A percentile compares a stretch with the other conserved stretches of the same genome.
phyloP scores from a whole-genome alignment of 225 moss, liverwort and hornwort genomes.

The Asterella californica region DNA sequence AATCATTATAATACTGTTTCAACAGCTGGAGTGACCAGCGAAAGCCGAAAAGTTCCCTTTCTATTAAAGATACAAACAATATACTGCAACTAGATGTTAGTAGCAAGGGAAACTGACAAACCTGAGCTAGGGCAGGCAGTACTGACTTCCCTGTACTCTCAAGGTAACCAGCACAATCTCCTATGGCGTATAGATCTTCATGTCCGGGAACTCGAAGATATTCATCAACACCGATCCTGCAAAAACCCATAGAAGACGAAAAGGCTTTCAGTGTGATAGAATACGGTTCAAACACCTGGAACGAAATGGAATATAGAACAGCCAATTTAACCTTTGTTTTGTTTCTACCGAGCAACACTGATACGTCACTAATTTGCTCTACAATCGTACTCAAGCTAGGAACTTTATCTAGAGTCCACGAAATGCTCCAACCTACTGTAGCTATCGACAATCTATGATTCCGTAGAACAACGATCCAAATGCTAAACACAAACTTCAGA shows the following conservation, averaged over 20 bases:
- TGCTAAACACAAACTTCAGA: too few relatives aligned
- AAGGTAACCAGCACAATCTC: slow-evolving; percentile 90
- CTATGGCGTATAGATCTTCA: slow-evolving; percentile 69
- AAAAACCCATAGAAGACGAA: not conserved
- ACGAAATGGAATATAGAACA: not conserved
- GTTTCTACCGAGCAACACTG: too few relatives aligned
- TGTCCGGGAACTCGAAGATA: slow-evolving; percentile 57
- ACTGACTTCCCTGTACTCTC: slow-evolving; percentile 71
- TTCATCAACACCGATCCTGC: slow-evolving; percentile 69
- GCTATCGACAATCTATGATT: too few relatives aligned
- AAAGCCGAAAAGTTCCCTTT: not conserved
- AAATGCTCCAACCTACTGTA: too few relatives aligned
- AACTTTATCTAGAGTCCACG: too few relatives aligned
- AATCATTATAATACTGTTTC: not conserved
- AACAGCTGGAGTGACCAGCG: not conserved
- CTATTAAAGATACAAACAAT: not conserved
- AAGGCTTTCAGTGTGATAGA: not conserved
- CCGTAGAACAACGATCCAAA: too few relatives aligned
- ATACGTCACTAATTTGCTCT: too few relatives aligned
- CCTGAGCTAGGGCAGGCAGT: slow-evolving; percentile 81
- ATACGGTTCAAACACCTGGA: not conserved
- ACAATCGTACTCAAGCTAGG: too few relatives aligned
- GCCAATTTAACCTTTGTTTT: too few relatives aligned
- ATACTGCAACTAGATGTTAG: not conserved
- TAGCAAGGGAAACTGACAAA: slow-evolving; percentile 7